These are phyloP conservation scores for Rhodosporidiobolus sp. DNA, from an alignment of 768 basidiomycete genomes.

Conservation along the genomic window DNA sequence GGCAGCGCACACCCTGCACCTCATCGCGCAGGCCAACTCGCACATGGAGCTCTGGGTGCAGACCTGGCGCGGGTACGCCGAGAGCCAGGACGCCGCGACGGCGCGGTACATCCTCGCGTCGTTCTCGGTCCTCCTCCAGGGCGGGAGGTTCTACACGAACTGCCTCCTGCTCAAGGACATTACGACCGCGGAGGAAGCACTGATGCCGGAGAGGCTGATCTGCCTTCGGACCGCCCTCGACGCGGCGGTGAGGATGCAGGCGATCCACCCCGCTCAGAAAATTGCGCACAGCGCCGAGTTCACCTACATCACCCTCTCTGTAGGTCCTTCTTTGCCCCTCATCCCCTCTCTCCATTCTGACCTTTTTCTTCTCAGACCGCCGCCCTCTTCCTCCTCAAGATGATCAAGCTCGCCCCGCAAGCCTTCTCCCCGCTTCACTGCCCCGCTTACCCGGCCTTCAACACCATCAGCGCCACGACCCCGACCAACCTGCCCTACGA, in stretches of 20 bases:
- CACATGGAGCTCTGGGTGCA: slow-evolving; percentile 28
- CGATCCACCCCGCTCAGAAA: slow-evolving; percentile 24
- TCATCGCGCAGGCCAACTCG: slow-evolving; percentile 22
- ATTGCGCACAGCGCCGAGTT: slow-evolving; percentile 34
- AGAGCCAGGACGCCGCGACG: slow-evolving; percentile 14
- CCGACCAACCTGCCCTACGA: not conserved
- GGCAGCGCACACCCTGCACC: slow-evolving; percentile 20
- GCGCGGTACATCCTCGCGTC: not conserved
- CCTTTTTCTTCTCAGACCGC: slow-evolving; percentile 8
- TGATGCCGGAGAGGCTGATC: slow-evolving; percentile 20
- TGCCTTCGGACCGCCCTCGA: slow-evolving; percentile 21
- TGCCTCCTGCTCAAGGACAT: slow-evolving; percentile 32
- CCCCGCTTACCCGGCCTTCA: slow-evolving; percentile 17
- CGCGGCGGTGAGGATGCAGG: slow-evolving; percentile 31
- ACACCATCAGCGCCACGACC: not conserved
- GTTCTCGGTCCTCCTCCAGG: slow-evolving; percentile 7
- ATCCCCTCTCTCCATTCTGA: no score
- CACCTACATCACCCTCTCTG: slow-evolving; percentile 27
- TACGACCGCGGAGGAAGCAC: slow-evolving; percentile 21
- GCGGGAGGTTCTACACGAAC: slow-evolving; percentile 22
- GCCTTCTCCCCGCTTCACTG: slow-evolving; percentile 16
- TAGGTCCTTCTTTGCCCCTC: not conserved
- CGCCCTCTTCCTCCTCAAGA: slow-evolving; percentile 38
- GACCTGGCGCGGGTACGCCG: slow-evolving; percentile 32
- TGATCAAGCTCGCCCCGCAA: slow-evolving; percentile 36